Conservation (phyloP, 768 basidiomycete genomes). For the Trametes maxima region DNA sequence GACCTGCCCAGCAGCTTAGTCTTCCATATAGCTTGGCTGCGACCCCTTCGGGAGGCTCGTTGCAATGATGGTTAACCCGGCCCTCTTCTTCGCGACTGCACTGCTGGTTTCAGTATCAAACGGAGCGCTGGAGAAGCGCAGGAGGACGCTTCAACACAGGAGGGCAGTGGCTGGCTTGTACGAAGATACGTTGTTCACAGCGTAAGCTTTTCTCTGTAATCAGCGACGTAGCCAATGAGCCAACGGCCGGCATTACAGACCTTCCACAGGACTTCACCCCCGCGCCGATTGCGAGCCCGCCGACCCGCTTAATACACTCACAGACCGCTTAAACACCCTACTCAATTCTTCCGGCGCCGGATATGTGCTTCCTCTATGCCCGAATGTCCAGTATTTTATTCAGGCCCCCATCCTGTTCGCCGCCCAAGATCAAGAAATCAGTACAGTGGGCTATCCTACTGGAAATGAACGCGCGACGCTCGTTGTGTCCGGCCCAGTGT, state of each 20-base stretch:
- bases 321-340: conserved; percentile 64
- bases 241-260: not conserved
- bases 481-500: conserved; percentile 64
- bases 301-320: conserved; percentile 60
- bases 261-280: conserved; percentile 6
- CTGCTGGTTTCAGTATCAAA: not conserved
- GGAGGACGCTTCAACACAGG: not conserved
- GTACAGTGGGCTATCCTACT: conserved; percentile 74
- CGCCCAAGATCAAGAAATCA: conserved; percentile 76
- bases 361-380: conserved; percentile 70
- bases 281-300: conserved; percentile 41
- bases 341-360: conserved; percentile 67
- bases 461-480: conserved; percentile 68
- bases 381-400: conserved; percentile 60
- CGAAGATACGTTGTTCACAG: not conserved
- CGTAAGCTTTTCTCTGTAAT: not conserved
- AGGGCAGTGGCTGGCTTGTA: not conserved
- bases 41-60: not conserved
- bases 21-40: not conserved
- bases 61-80: not conserved
- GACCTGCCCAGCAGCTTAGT: not conserved
- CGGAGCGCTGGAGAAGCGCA: not conserved
- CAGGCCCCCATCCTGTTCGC: conserved; percentile 68
- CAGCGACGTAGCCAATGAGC: not conserved
- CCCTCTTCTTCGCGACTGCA: not conserved